Conservation (phyloP, 441 rosid genomes). For the Gossypium lobatum region DNA sequence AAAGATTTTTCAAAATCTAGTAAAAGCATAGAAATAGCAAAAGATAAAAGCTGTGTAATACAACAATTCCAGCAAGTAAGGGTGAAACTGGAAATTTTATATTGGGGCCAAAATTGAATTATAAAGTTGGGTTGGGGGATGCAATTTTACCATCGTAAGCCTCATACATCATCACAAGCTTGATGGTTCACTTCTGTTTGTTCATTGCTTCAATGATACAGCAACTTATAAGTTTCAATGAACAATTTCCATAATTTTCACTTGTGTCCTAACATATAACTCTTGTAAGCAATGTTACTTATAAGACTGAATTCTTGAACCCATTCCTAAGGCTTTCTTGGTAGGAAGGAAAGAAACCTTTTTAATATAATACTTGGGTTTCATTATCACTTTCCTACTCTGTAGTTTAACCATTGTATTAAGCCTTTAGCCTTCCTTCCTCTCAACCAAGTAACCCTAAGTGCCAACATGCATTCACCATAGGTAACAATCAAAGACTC, state of each 20-base stretch:
- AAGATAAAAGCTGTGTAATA: neutral
- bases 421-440: neutral
- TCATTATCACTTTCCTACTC: neutral
- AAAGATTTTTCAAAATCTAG: constrained; percentile 3
- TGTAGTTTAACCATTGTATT: constrained; percentile 2
- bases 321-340: neutral
- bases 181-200: neutral
- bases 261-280: neutral
- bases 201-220: neutral
- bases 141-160: neutral
- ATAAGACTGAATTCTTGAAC: neutral
- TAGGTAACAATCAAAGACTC: neutral
- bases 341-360: neutral
- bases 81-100: no score
- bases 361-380: neutral
- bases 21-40: neutral
- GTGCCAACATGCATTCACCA: neutral
- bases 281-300: neutral
- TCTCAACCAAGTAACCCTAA: neutral
- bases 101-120: no score
- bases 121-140: no score
- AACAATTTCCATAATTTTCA: constrained; percentile 3
- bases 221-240: neutral
- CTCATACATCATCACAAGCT: neutral
- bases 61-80: neutral